Conservation (phyloP, 139 green algal genomes). For the Coelastrella sp. region DNA sequence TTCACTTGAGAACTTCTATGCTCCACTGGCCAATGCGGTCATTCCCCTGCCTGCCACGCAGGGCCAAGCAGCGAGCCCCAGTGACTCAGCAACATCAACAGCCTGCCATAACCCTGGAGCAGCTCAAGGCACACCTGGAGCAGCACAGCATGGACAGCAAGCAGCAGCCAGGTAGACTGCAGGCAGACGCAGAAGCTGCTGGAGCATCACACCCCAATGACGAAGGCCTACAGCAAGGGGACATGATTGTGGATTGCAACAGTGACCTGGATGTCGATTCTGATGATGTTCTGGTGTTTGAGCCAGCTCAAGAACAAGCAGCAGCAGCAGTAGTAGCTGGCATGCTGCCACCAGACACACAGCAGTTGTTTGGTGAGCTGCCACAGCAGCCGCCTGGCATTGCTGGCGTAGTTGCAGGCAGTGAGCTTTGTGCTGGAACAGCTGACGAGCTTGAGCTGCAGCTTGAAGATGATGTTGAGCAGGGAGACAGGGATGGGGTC, state of each 20-base stretch:
- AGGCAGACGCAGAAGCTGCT: slow-evolving; percentile 12
- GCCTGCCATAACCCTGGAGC: slow-evolving; percentile 14
- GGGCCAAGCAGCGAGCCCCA: neutral
- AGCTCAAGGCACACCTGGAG: slow-evolving; percentile 41
- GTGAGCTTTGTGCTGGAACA: neutral
- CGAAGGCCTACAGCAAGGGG: neutral
- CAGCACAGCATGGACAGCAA: slow-evolving; percentile 23
- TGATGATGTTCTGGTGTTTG: slow-evolving; percentile 24
- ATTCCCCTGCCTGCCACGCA: neutral
- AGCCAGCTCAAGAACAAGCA: slow-evolving; percentile 20
- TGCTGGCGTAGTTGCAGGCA: neutral
- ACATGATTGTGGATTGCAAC: neutral
- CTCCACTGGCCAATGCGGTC: neutral
- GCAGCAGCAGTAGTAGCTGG: neutral
- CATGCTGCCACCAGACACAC: slow-evolving; percentile 14
- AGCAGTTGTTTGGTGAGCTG: slow-evolving; percentile 18
- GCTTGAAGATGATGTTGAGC: slow-evolving; percentile 19
- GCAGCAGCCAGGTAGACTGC: neutral
- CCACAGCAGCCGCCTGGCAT: neutral
- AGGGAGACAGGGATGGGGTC: neutral
- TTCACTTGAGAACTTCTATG: neutral
- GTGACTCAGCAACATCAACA: neutral
- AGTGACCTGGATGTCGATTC: slow-evolving; percentile 25
- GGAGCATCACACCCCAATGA: neutral
- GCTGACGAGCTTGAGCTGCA: slow-evolving; percentile 35